phyloP scores from a whole-genome alignment of 345 rosid species.

The Triadica sebifera region DNA sequence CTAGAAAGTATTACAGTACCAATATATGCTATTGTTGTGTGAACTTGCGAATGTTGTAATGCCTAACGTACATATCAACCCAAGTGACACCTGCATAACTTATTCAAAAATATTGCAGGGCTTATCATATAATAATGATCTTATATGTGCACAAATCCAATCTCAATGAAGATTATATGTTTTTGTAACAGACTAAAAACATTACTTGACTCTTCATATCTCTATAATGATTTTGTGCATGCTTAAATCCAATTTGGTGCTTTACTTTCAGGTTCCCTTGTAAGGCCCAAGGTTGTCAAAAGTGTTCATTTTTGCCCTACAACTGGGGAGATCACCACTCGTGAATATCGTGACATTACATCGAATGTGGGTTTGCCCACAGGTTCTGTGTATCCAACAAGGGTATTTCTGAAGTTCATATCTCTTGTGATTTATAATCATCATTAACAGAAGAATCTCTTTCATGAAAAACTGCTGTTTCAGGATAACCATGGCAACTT shows the following conservation, averaged over 20 bases:
- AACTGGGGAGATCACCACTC: conserved; percentile 62
- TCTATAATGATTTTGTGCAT: neutral
- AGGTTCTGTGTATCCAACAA: conserved; percentile 95
- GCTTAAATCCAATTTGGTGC: conserved; percentile 1
- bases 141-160: too few species aligned
- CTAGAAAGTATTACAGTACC: neutral
- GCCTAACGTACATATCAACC: neutral
- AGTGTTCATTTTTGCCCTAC: conserved; percentile 94
- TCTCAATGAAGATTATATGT: too few species aligned
- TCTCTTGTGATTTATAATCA: conserved; percentile 9
- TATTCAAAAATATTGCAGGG: too few species aligned
- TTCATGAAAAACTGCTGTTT: conserved; percentile 21
- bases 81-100: too few species aligned
- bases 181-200: too few species aligned
- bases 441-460: conserved; percentile 2
- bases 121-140: too few species aligned
- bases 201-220: neutral
- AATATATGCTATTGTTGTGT: neutral
- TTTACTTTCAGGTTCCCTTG: conserved; percentile 77
- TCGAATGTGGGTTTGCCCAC: conserved; percentile 89
- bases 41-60: neutral
- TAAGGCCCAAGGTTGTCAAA: conserved; percentile 96
- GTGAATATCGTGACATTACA: conserved; percentile 92
- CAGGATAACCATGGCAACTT: conserved; percentile 92
- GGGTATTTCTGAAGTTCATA: conserved; percentile 50